A percentile compares a stretch with the other conserved stretches of the same genome.
Evolutionary conservation across 768 basidiomycete genomes (phyloP).

Genomic region (Lentinus tigrinus): DNA sequence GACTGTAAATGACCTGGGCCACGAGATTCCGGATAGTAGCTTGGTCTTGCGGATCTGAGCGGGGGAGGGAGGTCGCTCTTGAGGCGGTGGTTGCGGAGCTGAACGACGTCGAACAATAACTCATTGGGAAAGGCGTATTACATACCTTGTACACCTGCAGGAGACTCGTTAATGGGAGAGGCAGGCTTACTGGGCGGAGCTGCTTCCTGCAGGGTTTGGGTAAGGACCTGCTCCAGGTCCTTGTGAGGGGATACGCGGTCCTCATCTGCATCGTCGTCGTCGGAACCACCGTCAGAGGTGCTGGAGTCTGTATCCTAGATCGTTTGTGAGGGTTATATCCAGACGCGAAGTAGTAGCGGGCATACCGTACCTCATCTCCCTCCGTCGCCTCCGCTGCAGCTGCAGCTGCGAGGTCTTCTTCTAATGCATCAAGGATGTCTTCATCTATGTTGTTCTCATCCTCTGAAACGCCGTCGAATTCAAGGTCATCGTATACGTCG

Average conservation of each 20-base stretch:
- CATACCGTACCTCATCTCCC: constrained; percentile 71
- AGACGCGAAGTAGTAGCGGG: background rate
- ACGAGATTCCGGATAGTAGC: constrained; percentile 33
- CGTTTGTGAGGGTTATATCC: constrained; percentile 5
- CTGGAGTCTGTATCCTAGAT: constrained; percentile 57
- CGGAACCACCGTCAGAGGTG: constrained; percentile 54
- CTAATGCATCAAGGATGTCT: constrained; percentile 60
- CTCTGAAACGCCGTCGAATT: constrained; percentile 54
- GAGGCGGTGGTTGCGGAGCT: constrained; percentile 23
- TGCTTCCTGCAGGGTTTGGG: constrained; percentile 33
- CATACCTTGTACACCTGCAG: constrained; percentile 10
- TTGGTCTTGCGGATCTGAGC: constrained; percentile 51
- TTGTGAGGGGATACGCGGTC: constrained; percentile 47
- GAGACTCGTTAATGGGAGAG: constrained; percentile 12
- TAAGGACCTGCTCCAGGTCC: constrained; percentile 45
- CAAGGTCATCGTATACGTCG: constrained; percentile 57
- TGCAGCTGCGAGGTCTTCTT: constrained; percentile 36
- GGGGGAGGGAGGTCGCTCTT: constrained; percentile 50
- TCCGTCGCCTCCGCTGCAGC: constrained; percentile 58
- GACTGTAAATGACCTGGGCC: constrained; percentile 72
- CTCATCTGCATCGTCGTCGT: constrained; percentile 36
- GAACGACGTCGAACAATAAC: constrained; percentile 6
- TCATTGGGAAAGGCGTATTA: background rate
- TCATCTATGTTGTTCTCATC: constrained; percentile 55
- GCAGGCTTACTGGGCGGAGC: constrained; percentile 24